A percentile compares a stretch with the other conserved stretches of the same genome.
These are phyloP conservation scores for Russula lepida DNA, from an alignment of 768 basidiomycete species.

Conservation along the genomic window DNA sequence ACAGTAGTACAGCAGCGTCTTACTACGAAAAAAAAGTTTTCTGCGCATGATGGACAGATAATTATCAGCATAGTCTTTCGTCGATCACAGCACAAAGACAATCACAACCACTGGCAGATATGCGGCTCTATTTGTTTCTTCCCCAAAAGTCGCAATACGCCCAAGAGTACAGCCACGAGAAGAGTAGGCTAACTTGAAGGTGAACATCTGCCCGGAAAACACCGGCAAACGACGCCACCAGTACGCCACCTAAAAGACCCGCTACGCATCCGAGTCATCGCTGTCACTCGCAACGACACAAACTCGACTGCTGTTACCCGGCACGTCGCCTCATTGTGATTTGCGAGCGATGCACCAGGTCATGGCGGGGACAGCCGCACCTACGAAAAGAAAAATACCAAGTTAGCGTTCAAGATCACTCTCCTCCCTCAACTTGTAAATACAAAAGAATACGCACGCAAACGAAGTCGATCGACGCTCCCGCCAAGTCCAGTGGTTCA, in stretches of 20 bases:
- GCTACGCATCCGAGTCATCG: constrained; percentile 1
- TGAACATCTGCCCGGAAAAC: too few relatives aligned
- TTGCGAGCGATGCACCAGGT: constrained; percentile 11
- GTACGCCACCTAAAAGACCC: background rate
- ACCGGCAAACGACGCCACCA: too few relatives aligned
- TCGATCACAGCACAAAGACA: too few relatives aligned
- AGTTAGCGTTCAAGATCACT: background rate
- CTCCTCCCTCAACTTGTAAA: background rate
- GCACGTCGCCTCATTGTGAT: constrained; percentile 11
- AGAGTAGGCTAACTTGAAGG: too few relatives aligned
- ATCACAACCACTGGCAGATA: too few relatives aligned
- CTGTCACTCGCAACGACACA: constrained; percentile 15
- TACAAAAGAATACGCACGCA: constrained; percentile 1
- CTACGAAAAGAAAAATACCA: background rate
- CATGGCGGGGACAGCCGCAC: background rate
- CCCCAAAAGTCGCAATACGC: too few relatives aligned
- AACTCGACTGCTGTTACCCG: constrained; percentile 10
- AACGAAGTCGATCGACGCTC: constrained; percentile 5
- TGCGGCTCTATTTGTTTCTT: too few relatives aligned
- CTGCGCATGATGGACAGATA: too few relatives aligned
- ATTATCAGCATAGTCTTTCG: too few relatives aligned
- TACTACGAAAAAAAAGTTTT: too few relatives aligned
- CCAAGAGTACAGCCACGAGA: too few relatives aligned
- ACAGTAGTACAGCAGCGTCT: too few relatives aligned
- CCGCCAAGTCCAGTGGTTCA: constrained; percentile 6